These are phyloP conservation scores for Trichocladium uniseriatum DNA, from an alignment of 495 filamentous ascomycete species.

Conservation along the genomic window DNA sequence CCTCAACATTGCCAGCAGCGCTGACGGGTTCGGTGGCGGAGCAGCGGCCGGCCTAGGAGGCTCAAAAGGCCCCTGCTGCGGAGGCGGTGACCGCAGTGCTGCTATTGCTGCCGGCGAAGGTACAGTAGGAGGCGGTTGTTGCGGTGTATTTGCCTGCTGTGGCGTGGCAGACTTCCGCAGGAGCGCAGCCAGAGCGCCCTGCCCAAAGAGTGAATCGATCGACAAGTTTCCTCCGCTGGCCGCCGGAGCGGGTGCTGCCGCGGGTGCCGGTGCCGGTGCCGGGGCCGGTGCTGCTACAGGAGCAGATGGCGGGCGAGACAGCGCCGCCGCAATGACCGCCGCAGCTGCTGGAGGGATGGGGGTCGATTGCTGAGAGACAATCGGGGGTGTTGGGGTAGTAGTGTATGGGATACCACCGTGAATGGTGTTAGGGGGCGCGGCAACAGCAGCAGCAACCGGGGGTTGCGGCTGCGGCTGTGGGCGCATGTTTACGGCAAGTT, in stretches of 20 bases:
- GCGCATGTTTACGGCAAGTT: constrained; percentile 50
- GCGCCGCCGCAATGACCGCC: constrained; percentile 14
- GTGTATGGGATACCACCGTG: constrained; percentile 12
- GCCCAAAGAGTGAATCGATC: constrained; percentile 43
- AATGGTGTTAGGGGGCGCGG: constrained; percentile 14
- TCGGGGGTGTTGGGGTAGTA: constrained; percentile 24
- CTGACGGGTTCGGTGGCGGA: constrained; percentile 26
- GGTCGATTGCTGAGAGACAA: constrained; percentile 15
- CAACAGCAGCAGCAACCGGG: constrained; percentile 23
- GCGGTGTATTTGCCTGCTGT: constrained; percentile 30
- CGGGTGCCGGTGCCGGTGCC: too few species aligned
- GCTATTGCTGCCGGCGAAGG: constrained; percentile 2
- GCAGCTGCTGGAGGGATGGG: constrained; percentile 21
- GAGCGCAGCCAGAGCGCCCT: constrained; percentile 43
- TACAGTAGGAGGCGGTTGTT: constrained; percentile 21
- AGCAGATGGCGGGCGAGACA: constrained; percentile 16
- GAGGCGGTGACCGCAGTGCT: constrained; percentile 14
- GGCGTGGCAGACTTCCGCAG: constrained; percentile 40
- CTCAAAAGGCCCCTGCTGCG: constrained; percentile 5
- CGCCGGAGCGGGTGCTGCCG: constrained; percentile 24
- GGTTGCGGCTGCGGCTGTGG: constrained; percentile 25
- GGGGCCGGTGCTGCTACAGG: constrained; percentile 26
- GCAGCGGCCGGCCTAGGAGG: constrained; percentile 5
- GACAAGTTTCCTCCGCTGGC: constrained; percentile 27
- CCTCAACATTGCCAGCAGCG: constrained; percentile 41